A percentile compares a stretch with the other conserved stretches of the same genome.
These are phyloP conservation scores for Jacaranda copaia DNA, from an alignment of 257 asterid species.

Conservation along the genomic window DNA sequence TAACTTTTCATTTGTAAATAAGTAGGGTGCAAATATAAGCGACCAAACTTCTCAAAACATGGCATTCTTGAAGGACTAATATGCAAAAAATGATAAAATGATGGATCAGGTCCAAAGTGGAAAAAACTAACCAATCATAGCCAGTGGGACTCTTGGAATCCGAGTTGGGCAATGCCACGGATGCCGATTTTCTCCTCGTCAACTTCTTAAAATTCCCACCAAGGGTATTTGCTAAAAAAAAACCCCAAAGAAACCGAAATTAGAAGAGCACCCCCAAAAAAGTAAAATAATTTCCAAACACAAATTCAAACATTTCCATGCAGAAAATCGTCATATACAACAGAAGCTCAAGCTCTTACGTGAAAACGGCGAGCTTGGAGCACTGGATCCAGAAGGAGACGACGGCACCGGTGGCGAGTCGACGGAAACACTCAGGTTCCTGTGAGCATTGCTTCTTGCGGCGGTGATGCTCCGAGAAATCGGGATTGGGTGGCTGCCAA, in stretches of 20 bases:
- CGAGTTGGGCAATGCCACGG: slow-evolving; percentile 24
- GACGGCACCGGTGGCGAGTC: slow-evolving; percentile 53
- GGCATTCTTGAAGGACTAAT: slow-evolving; percentile 29
- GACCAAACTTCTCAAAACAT: neutral
- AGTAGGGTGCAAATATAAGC: neutral
- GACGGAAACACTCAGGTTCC: slow-evolving; percentile 40
- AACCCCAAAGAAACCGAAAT: slow-evolving; percentile 20
- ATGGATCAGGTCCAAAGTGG: neutral
- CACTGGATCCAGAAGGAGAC: slow-evolving; percentile 56
- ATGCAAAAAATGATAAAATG: neutral
- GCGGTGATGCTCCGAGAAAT: slow-evolving; percentile 59
- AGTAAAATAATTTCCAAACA: neutral
- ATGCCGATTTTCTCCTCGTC: slow-evolving; percentile 52
- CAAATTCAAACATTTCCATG: slow-evolving; percentile 18
- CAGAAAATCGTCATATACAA: neutral
- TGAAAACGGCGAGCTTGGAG: slow-evolving; percentile 65
- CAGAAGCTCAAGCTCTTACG: slow-evolving; percentile 47
- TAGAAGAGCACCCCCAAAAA: slow-evolving; percentile 2
- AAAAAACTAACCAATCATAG: slow-evolving; percentile 60
- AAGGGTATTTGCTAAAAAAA: slow-evolving; percentile 51
- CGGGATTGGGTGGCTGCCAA: slow-evolving; percentile 39
- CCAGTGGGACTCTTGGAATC: slow-evolving; percentile 53
- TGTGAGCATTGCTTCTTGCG: slow-evolving; percentile 38
- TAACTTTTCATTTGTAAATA: neutral
- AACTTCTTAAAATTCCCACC: slow-evolving; percentile 58